Base-by-base conservation (phyloP, 768 basidiomycete species). In the Agrocybe praecox region DNA sequence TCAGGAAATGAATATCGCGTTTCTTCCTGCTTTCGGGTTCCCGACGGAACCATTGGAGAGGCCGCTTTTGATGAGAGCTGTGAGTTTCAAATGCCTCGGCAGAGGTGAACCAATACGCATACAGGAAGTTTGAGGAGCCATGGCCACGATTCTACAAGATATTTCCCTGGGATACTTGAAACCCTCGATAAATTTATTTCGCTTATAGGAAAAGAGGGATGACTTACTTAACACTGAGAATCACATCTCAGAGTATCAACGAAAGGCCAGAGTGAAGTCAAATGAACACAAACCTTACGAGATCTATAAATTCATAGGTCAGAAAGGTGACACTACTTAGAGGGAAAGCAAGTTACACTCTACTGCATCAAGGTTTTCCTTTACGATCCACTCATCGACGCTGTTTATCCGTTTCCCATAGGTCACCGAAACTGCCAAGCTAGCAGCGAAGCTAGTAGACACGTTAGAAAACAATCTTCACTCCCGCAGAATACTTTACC, bases 111-210 rank as follows among this genome's bases (percentile, higher is more conserved):
- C 8, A 40, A 2, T 17, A 12, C 11, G 43, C 71, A 43, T 64
- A 76, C 76, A 11, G 79, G 79, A 19, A 81, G 70, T 51, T 75
- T 76, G 5, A 80, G 65, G 2, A 81, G 70, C 73, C 78, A 79
- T 0, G 79, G 79, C 73, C 76, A 73, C 1, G 76, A 76, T 63
- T 81, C 79, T 12, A 81, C 79, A 2, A 81, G 56, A 49, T 78
- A 80, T 62, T 79, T 81, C 24, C 79, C 78, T 2, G 78, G 79
- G 55, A 80, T 78, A 49, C 79, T 80, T 21, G 19, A 46, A 17
- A 24, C 14, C 15, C 2, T 8, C 11, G 19, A 36, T 29, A 5
- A 14, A 40, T 33, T 23, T 40, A 15, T 21, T 53, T 6, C 29
- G 17, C 24, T 33, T 55, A 24, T 22, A 48, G 7, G 10, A 15